A percentile compares a stretch with the other conserved stretches of the same genome.
Evolutionary conservation across 1,284 basidiomycete species (phyloP).

Genomic region (Entoloma clypeatum): DNA sequence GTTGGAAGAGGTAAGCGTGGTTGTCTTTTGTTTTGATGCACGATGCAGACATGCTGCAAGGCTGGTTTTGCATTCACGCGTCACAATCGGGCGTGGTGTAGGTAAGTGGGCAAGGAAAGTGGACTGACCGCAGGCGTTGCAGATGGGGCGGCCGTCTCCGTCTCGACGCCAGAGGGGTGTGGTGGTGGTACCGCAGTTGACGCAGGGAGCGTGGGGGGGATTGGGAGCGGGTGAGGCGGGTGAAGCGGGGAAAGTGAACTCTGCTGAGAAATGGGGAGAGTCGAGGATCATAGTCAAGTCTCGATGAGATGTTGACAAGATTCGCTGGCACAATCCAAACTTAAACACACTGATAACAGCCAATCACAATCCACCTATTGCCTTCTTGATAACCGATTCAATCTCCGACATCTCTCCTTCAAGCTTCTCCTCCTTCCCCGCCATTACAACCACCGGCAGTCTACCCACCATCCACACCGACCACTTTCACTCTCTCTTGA

Average conservation of each 20-base stretch:
- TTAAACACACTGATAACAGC: slow-evolving; percentile 16
- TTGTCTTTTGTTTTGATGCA: background rate
- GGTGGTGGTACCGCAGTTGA: slow-evolving; percentile 68
- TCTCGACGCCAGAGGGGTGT: slow-evolving; percentile 84
- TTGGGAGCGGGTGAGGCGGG: background rate
- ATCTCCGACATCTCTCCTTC: slow-evolving; percentile 11
- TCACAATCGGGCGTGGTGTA: slow-evolving; percentile 21
- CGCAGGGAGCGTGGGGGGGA: slow-evolving; percentile 42
- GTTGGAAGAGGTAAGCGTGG: slow-evolving; percentile 20
- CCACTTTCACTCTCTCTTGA: no score
- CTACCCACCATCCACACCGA: no score
- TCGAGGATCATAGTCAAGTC: slow-evolving; percentile 36
- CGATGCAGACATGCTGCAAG: slow-evolving; percentile 1
- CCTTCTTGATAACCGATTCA: slow-evolving; percentile 11
- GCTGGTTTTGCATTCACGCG: slow-evolving; percentile 5
- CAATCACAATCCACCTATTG: slow-evolving; percentile 16
- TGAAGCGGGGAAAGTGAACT: slow-evolving; percentile 14
- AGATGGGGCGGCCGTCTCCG: slow-evolving; percentile 74
- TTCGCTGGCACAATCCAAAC: slow-evolving; percentile 12
- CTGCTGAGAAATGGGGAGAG: slow-evolving; percentile 11
- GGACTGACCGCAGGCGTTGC: slow-evolving; percentile 82
- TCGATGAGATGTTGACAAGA: slow-evolving; percentile 25
- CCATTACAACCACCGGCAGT: no score
- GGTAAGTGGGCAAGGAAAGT: slow-evolving; percentile 29
- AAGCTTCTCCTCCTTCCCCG: no score